phyloP scores from a whole-genome alignment of 306 rosid species.

The Fragaria nilgerrensis region DNA sequence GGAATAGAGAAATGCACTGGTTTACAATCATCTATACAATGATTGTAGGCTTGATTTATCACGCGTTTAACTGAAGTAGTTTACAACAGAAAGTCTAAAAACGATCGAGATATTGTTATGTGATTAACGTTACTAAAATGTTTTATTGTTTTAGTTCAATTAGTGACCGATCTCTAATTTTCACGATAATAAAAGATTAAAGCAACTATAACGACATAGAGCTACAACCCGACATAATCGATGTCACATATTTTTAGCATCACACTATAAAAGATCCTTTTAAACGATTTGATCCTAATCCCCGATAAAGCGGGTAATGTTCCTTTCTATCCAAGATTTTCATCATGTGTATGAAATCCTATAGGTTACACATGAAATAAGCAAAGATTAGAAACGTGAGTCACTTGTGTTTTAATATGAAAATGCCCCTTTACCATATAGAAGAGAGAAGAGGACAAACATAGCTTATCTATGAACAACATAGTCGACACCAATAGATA shows the following conservation, averaged over 20 bases:
- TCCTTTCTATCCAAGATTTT: neutral
- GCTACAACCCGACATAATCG: neutral
- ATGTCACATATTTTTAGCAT: neutral
- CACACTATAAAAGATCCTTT: neutral
- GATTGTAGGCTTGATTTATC: too few species aligned
- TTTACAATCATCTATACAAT: too few species aligned
- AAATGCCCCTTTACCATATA: neutral
- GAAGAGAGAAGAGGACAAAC: neutral
- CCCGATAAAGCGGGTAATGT: neutral
- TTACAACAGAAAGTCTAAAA: too few species aligned
- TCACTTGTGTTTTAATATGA: neutral
- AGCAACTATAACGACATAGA: neutral
- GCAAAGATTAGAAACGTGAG: neutral
- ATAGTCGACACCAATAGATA: neutral
- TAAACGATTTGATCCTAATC: neutral
- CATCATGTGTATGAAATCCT: neutral
- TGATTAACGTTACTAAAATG: too few species aligned
- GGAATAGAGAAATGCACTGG: too few species aligned
- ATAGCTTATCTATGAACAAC: neutral
- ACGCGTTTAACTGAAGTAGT: too few species aligned
- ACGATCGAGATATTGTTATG: too few species aligned
- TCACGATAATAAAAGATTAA: too few species aligned
- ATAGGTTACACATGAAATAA: neutral
- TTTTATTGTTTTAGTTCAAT: too few species aligned
- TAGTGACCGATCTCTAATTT: too few species aligned